phyloP scores from a whole-genome alignment of 129 eudicot species.

The Saposhnikovia divaricata region DNA sequence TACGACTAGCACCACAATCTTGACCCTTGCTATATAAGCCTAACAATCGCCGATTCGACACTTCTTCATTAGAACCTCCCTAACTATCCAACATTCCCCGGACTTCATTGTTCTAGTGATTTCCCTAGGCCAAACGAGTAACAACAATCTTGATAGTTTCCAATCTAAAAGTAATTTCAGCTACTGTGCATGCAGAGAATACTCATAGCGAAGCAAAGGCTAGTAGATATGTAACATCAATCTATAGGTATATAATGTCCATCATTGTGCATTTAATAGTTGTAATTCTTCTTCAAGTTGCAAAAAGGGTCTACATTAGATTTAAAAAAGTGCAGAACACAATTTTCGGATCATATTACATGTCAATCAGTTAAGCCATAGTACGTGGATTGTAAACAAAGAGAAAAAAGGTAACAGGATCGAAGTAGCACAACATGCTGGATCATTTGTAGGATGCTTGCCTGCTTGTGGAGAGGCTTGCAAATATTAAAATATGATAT shows the following conservation, averaged over 20 bases:
- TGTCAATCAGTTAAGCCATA: too few species aligned
- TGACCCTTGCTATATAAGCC: not conserved
- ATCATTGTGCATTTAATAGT: not conserved
- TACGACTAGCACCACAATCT: not conserved
- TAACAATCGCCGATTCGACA: not conserved
- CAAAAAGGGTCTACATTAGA: not conserved
- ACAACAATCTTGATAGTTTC: not conserved
- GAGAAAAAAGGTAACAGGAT: not conserved
- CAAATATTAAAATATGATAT: not conserved
- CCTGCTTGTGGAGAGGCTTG: not conserved
- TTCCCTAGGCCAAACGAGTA: not conserved
- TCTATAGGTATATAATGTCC: not conserved
- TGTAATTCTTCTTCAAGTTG: not conserved
- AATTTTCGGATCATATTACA: not conserved
- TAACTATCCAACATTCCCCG: not conserved
- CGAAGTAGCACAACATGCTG: not conserved
- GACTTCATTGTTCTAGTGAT: not conserved
- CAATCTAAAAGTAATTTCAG: not conserved
- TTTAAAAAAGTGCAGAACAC: not conserved
- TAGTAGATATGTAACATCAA: not conserved
- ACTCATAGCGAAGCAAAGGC: not conserved
- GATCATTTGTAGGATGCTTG: not conserved
- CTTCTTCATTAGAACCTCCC: not conserved
- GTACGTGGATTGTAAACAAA: not conserved
- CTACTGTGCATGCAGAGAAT: not conserved